Conservation (phyloP, 805 yeast genomes). For the Isabelozyma heimii region DNA sequence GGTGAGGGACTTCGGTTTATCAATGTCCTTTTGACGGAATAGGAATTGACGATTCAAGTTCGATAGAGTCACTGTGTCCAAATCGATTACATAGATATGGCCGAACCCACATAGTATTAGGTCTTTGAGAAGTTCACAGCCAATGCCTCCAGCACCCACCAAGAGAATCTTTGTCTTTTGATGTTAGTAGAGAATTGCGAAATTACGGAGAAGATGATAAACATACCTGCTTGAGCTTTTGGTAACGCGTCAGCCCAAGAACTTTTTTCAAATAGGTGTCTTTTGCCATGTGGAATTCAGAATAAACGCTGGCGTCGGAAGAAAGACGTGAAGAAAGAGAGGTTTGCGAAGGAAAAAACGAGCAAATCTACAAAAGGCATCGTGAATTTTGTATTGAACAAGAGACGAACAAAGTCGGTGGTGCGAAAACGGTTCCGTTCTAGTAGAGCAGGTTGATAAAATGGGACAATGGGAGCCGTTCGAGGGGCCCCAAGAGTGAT, state of each 20-base stretch:
- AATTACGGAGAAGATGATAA: background rate
- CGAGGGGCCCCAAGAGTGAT: too few relatives aligned
- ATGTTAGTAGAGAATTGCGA: background rate
- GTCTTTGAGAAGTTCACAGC: constrained; percentile 86
- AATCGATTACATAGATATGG: constrained; percentile 87
- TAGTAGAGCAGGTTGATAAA: too few relatives aligned
- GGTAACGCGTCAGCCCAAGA: constrained; percentile 37
- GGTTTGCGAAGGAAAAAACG: too few relatives aligned
- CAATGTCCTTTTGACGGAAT: constrained; percentile 86
- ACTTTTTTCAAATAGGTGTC: constrained; percentile 43
- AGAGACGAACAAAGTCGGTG: too few relatives aligned
- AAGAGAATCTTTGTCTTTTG: constrained; percentile 56
- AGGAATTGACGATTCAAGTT: constrained; percentile 92
- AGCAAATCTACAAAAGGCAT: too few relatives aligned
- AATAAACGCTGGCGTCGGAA: background rate
- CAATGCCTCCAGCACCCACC: constrained; percentile 97
- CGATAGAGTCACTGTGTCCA: constrained; percentile 91
- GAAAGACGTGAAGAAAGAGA: too few relatives aligned
- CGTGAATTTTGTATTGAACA: too few relatives aligned
- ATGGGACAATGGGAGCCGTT: too few relatives aligned
- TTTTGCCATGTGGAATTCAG: constrained; percentile 24
- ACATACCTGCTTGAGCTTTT: constrained; percentile 18
- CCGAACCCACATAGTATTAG: constrained; percentile 77
- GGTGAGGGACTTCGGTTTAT: constrained; percentile 80
- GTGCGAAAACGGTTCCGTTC: too few relatives aligned